Base-by-base conservation (phyloP, 805 yeast species). In the Ogataea ganodermae region DNA sequence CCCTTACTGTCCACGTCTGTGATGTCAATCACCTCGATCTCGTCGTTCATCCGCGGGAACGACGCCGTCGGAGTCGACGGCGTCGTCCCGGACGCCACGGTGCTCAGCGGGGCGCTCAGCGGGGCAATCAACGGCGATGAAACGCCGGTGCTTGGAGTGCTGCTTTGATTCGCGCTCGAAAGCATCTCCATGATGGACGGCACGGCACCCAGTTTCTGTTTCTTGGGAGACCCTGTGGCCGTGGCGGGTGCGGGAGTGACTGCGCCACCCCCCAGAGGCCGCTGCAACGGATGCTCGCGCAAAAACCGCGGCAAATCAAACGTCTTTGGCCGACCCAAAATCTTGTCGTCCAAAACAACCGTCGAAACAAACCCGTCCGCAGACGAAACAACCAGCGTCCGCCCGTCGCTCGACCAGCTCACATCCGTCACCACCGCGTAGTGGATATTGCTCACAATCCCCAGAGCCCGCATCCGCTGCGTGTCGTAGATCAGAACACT, bases 331-430 rank as follows among this genome's bases (percentile, higher is more conserved):
- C 64, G 71, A 1, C 96, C 96, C 27, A 89, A 71, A 10, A 80
- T 72, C 2, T 68, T 75, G 1, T 68, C 65, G 4, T 76, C 76
- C 40, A 89, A 78, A 6, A 71, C 65, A 1, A 91, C 65, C 37
- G 76, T 76, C 1, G 96, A 85, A 54, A 97, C 86, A 63, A 90
- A 92, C 16, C 98, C 98, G 65, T 94, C 99, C 0, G 96, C 86
- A 0, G 97, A 87, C 6, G 96, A 82, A 20, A 87, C 73, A 56
- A 92, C 71, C 14, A 94, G 66, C 12, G 78, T 69, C 13, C 67
- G 66, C 0, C 98, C 99, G 64, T 88, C 90, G 4, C 69, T 66
- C 18, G 87, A 76, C 99, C 99, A 94, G 7, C 84, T 69, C 40
- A 92, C 60, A 63, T 94, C 99, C 0, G 99, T 91, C 27, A 94